Conservation (phyloP, 306 rosid species). For the Trichosanthes truncata region DNA sequence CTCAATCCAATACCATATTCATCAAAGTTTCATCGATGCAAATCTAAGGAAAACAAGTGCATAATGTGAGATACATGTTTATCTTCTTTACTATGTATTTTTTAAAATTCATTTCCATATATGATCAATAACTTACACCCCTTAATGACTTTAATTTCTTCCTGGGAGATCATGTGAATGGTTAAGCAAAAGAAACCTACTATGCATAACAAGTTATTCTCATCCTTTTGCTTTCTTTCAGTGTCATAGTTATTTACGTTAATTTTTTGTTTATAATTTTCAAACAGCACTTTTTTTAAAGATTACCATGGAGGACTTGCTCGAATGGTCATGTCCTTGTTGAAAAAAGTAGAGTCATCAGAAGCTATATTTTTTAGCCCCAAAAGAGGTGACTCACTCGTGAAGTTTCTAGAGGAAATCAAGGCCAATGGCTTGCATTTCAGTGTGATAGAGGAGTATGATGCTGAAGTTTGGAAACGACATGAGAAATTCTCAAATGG, state of each 20-base stretch:
- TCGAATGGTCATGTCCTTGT: slow-evolving; percentile 35
- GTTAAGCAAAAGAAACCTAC: neutral
- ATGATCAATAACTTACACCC: neutral
- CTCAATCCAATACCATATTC: neutral
- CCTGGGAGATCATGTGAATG: neutral
- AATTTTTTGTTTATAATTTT: slow-evolving; percentile 14
- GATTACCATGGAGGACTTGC: slow-evolving; percentile 71
- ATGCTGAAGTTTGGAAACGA: slow-evolving; percentile 51
- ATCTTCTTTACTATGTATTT: neutral
- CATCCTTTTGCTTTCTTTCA: neutral
- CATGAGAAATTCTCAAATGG: slow-evolving; percentile 46
- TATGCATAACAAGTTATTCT: neutral
- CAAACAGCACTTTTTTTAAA: slow-evolving; percentile 73
- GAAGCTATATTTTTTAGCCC: slow-evolving; percentile 71
- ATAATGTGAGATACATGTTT: neutral
- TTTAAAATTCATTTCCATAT: neutral
- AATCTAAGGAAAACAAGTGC: neutral
- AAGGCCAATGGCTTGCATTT: slow-evolving; percentile 43
- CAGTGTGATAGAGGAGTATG: slow-evolving; percentile 54
- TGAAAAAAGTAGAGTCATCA: slow-evolving; percentile 38
- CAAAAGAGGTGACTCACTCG: slow-evolving; percentile 68
- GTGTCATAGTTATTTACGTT: neutral
- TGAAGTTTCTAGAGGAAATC: slow-evolving; percentile 46
- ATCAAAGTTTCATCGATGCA: neutral
- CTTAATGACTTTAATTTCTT: neutral